Base-by-base conservation (phyloP, 768 basidiomycete genomes). In the Tricholoma bakamatsutake region DNA sequence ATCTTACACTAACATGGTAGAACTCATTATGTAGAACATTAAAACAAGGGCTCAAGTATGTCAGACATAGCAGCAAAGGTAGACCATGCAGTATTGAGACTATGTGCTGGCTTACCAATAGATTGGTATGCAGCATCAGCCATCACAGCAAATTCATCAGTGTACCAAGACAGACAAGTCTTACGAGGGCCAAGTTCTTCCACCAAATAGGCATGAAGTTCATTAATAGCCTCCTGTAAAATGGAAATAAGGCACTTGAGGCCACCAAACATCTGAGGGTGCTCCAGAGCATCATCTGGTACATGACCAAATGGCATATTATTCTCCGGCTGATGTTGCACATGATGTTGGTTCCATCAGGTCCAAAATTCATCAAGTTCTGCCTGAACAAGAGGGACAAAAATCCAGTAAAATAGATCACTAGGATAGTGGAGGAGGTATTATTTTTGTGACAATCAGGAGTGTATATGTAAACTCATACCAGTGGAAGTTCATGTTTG, bases 161-260 rank as follows among this genome's bases (percentile, higher is more conserved):
- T 39, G 37, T 39, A 39, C 37, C 37, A 39, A 1, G 12, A 39
- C 2, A 39, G 37, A 39, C 6, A 15, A 39, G 37, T 15, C 37
- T 39, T 15, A 1, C 12, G 37, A n/a, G 37, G 5, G 40, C 17
- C 40, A 27, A 62, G 61, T 27, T 64, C 59, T 42, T 59, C 61
- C 15, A 21, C 40, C n/a, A 65, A 52, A 40, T 49, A 48, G 21
- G 56, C 33, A 5, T 57, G 37, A 45, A 59, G 27, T n/a, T 55
- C 52, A 31, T 39, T n/a, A 50, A 58, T 53, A 28, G 39, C 58
- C 10, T 58, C 56, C 18, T 54, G 37, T 2, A 59, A 59, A 12
- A 66, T 48, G 11, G 28, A 24, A 9, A 66, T 58, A 5, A 55
- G 49, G 51, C 62, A 64, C 18, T 52, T 51, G 15, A 57, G 34